Evolutionary conservation across 2,329 filamentous ascomycete genomes (phyloP).

Genomic region (Coleophoma cylindrospora): DNA sequence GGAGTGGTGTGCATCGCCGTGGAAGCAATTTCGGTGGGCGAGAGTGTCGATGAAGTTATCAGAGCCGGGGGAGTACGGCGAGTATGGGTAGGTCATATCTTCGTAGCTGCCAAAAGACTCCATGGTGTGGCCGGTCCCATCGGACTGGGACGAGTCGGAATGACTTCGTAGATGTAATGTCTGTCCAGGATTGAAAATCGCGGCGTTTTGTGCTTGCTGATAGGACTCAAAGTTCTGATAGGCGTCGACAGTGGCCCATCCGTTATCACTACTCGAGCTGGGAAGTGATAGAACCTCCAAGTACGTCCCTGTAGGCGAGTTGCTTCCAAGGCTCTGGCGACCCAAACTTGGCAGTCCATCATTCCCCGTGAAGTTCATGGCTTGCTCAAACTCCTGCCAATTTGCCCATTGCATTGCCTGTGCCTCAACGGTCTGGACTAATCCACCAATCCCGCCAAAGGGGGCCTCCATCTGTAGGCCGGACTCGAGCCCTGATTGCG

Average conservation of each 20-base stretch:
- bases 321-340: constrained; percentile 46
- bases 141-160: constrained; percentile 78
- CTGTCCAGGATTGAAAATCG: constrained; percentile 87
- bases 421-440: constrained; percentile 53
- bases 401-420: constrained; percentile 62
- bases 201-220: constrained; percentile 50
- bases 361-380: constrained; percentile 46
- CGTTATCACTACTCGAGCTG: constrained; percentile 77
- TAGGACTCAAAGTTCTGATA: constrained; percentile 68
- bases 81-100: constrained; percentile 68
- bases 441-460: constrained; percentile 47
- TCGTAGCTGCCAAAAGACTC: constrained; percentile 70
- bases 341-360: constrained; percentile 41
- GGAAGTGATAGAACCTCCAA: constrained; percentile 80
- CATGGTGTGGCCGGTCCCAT: constrained; percentile 55
- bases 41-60: constrained; percentile 64
- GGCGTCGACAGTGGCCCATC: constrained; percentile 79
- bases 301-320: constrained; percentile 74
- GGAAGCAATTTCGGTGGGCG: constrained; percentile 55
- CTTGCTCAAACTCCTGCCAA: constrained; percentile 75
- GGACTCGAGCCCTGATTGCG: constrained; percentile 57
- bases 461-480: constrained; percentile 55
- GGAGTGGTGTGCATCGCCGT: constrained; percentile 46
- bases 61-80: constrained; percentile 78
- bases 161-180: constrained; percentile 83